phyloP scores from a whole-genome alignment of 495 filamentous ascomycete species.

The Zalerion maritima region DNA sequence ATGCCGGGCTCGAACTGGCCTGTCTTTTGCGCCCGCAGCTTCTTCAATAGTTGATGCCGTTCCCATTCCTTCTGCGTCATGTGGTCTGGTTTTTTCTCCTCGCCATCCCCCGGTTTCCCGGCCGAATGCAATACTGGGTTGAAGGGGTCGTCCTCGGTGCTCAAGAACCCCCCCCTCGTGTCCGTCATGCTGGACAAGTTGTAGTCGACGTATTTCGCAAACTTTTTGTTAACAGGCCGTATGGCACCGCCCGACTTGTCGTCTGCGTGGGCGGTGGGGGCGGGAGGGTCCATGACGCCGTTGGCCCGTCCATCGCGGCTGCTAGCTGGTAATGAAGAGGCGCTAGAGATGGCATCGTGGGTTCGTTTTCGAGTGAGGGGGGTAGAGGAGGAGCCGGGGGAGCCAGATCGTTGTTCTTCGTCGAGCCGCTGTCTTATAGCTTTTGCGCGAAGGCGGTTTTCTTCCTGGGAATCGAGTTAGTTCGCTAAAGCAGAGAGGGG shows the following conservation, averaged over 20 bases:
- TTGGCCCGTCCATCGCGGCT: slow-evolving; percentile 49
- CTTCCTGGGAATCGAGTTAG: slow-evolving; percentile 43
- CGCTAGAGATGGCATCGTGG: slow-evolving; percentile 46
- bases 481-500: not conserved
- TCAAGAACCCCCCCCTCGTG: slow-evolving; percentile 89
- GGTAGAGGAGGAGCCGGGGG: slow-evolving; percentile 13
- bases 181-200: slow-evolving; percentile 97
- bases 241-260: slow-evolving; percentile 41
- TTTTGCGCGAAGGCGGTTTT: slow-evolving; percentile 83
- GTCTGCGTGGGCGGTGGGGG: slow-evolving; percentile 21
- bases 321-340: slow-evolving; percentile 32
- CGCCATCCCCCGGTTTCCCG: slow-evolving; percentile 17
- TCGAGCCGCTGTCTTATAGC: slow-evolving; percentile 61
- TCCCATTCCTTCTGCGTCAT: slow-evolving; percentile 96
- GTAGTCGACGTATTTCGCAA: slow-evolving; percentile 87
- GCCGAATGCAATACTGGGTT: slow-evolving; percentile 58
- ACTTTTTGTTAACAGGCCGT: slow-evolving; percentile 61
- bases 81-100: slow-evolving; percentile 47
- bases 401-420: slow-evolving; percentile 33
- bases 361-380: slow-evolving; percentile 32
- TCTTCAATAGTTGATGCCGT: slow-evolving; percentile 51
- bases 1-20: slow-evolving; percentile 82
- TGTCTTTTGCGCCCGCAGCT: slow-evolving; percentile 53
- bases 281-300: slow-evolving; percentile 12
- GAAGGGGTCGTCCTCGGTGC: slow-evolving; percentile 73